Evolutionary conservation across 169 alveolate genomes (phyloP), one percentile per base, ranked within the genome.

Genomic region (Plasmodium gallinaceum): DNA sequence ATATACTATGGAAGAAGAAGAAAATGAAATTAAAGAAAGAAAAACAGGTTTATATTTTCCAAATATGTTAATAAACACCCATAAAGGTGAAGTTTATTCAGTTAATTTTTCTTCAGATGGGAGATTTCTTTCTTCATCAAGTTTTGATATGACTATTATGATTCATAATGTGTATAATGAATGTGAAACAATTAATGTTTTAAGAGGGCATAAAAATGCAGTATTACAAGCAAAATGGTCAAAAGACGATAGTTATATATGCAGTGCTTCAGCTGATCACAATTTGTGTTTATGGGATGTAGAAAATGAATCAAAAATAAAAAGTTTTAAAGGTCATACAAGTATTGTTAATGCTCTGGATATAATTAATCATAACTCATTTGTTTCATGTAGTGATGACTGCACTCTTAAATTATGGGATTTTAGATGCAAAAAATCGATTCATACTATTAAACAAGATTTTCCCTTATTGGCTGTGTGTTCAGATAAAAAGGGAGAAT

Each of bases 171-270:
- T 94, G 1, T 96, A 92, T 73, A 97, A 97, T 12, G 98, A 96
- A 68, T 94, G 97, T 88, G 92, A 87, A 52, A 96, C 94, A 20
- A 78, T 93, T 66, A 93, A 93, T n/a, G 95, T 93, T 14, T 73
- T 96, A 80, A 91, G 90, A 14, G 98, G 98, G n/a, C 98, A 96
- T 88, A 92, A 92, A 52, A 95, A 95, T 48, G 98, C 98, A 9
- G 93, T 96, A n/a, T 93, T 96, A 32, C 96, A 96, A 90, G 88
- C 94, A 9, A 95, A 92, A 66, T 95, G 97, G 97, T 46, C 75
- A 6, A 52, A 70, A 16, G 95, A 91, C 37, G 74, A 87, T 37
- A 88, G 92, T 88, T 88, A 68, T 68, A 61, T 96, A 45, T 96
- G 93, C 72, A 92, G 96, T 61, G 95, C 96, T 61, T 95, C 97